Percentiles rank a stretch among this genome's conserved stretches.
These are phyloP conservation scores for Phanerochaete sordida DNA, from an alignment of 768 basidiomycete genomes.

Conservation along the genomic window DNA sequence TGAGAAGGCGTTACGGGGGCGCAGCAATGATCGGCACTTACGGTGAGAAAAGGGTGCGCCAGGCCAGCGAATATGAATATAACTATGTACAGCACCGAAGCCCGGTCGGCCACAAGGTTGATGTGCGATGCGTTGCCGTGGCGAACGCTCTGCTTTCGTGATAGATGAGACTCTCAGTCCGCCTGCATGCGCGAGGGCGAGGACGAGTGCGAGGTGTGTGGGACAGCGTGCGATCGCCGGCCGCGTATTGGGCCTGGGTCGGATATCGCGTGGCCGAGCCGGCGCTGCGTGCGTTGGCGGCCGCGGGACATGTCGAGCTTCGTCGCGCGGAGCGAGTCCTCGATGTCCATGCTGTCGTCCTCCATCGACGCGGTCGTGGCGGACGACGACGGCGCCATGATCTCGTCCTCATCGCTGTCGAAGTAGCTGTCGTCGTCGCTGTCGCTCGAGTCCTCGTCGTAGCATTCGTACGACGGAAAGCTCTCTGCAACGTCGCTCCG, in stretches of 20 bases:
- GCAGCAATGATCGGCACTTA: neutral
- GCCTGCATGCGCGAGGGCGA: slow-evolving; percentile 4
- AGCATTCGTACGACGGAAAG: slow-evolving; percentile 24
- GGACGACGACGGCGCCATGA: neutral
- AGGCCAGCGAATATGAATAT: neutral
- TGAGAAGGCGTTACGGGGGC: neutral
- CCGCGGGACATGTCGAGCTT: slow-evolving; percentile 19
- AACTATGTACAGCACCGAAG: neutral
- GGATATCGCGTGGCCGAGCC: slow-evolving; percentile 26
- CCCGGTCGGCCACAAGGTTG: neutral
- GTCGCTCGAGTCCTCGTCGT: slow-evolving; percentile 24
- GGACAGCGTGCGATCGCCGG: neutral
- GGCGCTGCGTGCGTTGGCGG: slow-evolving; percentile 22
- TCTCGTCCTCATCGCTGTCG: slow-evolving; percentile 32
- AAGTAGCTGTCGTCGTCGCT: slow-evolving; percentile 37
- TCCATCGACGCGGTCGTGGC: slow-evolving; percentile 3
- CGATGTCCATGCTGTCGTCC: slow-evolving; percentile 32
- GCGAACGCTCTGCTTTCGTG: neutral
- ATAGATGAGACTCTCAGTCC: neutral
- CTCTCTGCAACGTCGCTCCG: slow-evolving; percentile 36
- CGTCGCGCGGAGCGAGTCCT: slow-evolving; percentile 15
- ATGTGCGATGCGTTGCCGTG: neutral
- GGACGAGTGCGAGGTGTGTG: slow-evolving; percentile 9
- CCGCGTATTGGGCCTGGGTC: slow-evolving; percentile 19
- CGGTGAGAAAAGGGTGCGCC: neutral